These are phyloP conservation scores for Mucor saturninus DNA, from an alignment of 371 early-diverging fungal species.

Conservation along the genomic window DNA sequence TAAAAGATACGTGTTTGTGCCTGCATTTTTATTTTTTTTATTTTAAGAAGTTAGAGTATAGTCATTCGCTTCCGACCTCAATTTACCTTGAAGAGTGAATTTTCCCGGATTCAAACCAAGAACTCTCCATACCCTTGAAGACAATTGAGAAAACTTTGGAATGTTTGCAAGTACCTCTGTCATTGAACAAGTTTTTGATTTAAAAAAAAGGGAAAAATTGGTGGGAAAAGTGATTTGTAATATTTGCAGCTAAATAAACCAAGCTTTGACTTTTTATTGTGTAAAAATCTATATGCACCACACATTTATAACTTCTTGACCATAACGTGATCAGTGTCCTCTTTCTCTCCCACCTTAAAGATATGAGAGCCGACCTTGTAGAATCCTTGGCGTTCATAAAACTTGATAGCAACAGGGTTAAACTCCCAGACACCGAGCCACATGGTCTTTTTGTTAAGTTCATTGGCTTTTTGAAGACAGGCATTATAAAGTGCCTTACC, in stretches of 20 bases:
- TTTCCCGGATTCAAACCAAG: constrained; percentile 79
- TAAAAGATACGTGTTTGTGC: constrained; percentile 91
- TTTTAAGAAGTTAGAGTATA: neutral
- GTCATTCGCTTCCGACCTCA: neutral
- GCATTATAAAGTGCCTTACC: constrained; percentile 24
- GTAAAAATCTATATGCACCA: neutral
- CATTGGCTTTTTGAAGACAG: constrained; percentile 14
- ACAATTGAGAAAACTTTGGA: constrained; percentile 52
- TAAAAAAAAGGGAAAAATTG: neutral
- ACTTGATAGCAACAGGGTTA: constrained; percentile 33
- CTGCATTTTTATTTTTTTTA: constrained; percentile 28
- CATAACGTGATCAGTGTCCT: constrained; percentile 35
- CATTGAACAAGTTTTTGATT: constrained; percentile 4
- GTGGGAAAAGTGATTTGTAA: constrained; percentile 1
- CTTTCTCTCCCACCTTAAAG: constrained; percentile 31
- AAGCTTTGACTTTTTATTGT: neutral
- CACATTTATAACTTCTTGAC: constrained; percentile 19
- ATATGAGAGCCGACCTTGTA: constrained; percentile 31
- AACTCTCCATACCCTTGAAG: constrained; percentile 59
- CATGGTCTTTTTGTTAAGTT: constrained; percentile 31
- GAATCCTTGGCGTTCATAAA: constrained; percentile 33
- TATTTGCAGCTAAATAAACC: neutral
- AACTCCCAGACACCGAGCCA: constrained; percentile 48
- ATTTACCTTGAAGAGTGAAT: constrained; percentile 75
- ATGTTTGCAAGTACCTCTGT: constrained; percentile 23